A percentile compares a stretch with the other conserved stretches of the same genome.
phyloP scores from a whole-genome alignment of 2,329 filamentous ascomycete species.

The Zymoseptoria passerinii region DNA sequence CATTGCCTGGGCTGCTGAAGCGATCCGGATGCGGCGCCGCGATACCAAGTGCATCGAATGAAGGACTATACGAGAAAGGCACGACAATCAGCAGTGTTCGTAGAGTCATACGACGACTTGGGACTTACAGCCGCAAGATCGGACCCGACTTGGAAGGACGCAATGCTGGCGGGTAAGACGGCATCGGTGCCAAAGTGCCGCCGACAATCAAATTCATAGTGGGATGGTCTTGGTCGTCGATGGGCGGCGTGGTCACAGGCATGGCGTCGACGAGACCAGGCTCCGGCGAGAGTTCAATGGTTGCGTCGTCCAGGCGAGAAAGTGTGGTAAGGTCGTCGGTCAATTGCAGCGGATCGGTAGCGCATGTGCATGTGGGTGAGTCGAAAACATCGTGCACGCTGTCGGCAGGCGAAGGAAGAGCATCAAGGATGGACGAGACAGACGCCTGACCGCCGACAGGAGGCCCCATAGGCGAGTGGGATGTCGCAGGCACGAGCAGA shows the following conservation, averaged over 20 bases:
- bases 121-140: constrained; percentile 37
- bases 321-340: constrained; percentile 4
- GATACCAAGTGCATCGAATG: constrained; percentile 46
- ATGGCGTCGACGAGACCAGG: constrained; percentile 8
- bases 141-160: constrained; percentile 20
- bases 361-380: background rate
- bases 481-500: background rate
- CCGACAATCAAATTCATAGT: constrained; percentile 23
- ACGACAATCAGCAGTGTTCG: background rate
- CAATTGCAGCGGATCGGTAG: constrained; percentile 2
- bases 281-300: constrained; percentile 8
- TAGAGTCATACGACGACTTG: background rate
- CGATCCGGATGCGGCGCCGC: constrained; percentile 40
- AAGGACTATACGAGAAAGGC: constrained; percentile 27
- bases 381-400: background rate
- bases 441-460: background rate
- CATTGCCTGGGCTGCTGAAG: constrained; percentile 16
- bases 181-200: constrained; percentile 22
- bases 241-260: constrained; percentile 17
- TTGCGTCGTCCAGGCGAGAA: constrained; percentile 7
- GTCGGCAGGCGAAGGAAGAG: background rate
- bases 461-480: background rate
- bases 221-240: constrained; percentile 6
- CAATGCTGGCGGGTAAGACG: constrained; percentile 5
- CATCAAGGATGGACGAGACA: background rate